Evolutionary conservation across 1,139 yeast species (phyloP).

Genomic region (Candida mesenterica): DNA sequence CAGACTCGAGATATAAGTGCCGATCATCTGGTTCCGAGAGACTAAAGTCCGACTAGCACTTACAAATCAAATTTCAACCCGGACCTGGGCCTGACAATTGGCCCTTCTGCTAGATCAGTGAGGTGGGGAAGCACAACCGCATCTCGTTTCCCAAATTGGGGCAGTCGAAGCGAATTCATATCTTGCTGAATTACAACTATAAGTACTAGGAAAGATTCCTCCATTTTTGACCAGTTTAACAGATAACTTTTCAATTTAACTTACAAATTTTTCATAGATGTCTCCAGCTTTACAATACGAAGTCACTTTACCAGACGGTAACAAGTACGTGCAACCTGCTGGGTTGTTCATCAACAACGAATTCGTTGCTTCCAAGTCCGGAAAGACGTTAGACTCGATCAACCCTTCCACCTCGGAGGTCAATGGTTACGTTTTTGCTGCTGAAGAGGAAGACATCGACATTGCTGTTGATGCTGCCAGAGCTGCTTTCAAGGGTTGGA

Average conservation of each 20-base stretch:
- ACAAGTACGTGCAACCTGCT: slow-evolving; percentile 58
- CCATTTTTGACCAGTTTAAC: too few relatives aligned
- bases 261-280: neutral
- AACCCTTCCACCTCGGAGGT: slow-evolving; percentile 69
- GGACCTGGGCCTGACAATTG: too few relatives aligned
- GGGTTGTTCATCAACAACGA: slow-evolving; percentile 84
- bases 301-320: slow-evolving; percentile 56
- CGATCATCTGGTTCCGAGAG: too few relatives aligned
- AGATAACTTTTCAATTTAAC: neutral
- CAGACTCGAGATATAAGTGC: too few relatives aligned
- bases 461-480: slow-evolving; percentile 74
- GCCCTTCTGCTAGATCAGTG: too few relatives aligned
- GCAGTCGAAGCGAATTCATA: too few relatives aligned
- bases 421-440: slow-evolving; percentile 66
- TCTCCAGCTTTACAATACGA: slow-evolving; percentile 29
- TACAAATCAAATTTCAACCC: too few relatives aligned
- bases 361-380: slow-evolving; percentile 61
- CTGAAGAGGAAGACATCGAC: slow-evolving; percentile 68
- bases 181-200: too few relatives aligned
- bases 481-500: slow-evolving; percentile 63
- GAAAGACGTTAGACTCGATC: slow-evolving; percentile 60
- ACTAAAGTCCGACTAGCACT: too few relatives aligned
- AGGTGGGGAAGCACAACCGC: too few relatives aligned
- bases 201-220: too few relatives aligned
- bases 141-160: too few relatives aligned